Base-by-base conservation (phyloP, 108 stramenopile species). In the Chaetoceros muelleri region DNA sequence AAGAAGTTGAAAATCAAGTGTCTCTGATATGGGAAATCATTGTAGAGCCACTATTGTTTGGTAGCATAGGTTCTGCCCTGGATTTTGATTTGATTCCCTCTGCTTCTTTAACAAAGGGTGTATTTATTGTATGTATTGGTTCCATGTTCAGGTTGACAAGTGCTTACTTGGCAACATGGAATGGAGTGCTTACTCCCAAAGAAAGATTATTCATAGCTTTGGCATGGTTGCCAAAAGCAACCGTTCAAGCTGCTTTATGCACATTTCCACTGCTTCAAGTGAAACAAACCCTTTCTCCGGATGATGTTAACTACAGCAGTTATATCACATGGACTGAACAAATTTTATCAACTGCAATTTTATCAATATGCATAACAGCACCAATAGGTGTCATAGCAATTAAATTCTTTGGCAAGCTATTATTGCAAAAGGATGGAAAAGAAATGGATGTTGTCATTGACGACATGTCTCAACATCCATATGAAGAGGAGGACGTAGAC, bases 221-320 rank as follows among this genome's bases (percentile, higher is more conserved):
- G 13, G 55, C 70, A 18, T 75, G 79, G 79, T 24, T 64, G 22
- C 71, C 71, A 17, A 80, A 80, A 47, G 73, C 73, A 16, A 72
- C 78, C 10, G 74, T 80, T 10, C 74, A 80, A 51, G 74, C 79
- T 8, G 74, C 64, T 17, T 28, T 80, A 2, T 70, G 72, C 22
- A 28, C 64, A 31, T 21, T 72, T 13, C 69, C 73, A 18, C 55
- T 79, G 5, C 46, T 60, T 19, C 30, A 29, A 21, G 50, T 73
- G 17, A 56, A 68, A 34, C 29, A 60, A 30, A 53, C 17, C 8
- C 23, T 63, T 24, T 31, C 29, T 19, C 58, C 16, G 0, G 24
- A 46, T 20, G 21, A 25, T 20, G 17, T 45, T n/a, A 44, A 28
- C 18, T 30, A 48, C 22, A 19, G 18, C 19, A 54, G 5, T 34